phyloP scores from a whole-genome alignment of 2,329 filamentous ascomycete genomes.

The Colletotrichum gigasporum region DNA sequence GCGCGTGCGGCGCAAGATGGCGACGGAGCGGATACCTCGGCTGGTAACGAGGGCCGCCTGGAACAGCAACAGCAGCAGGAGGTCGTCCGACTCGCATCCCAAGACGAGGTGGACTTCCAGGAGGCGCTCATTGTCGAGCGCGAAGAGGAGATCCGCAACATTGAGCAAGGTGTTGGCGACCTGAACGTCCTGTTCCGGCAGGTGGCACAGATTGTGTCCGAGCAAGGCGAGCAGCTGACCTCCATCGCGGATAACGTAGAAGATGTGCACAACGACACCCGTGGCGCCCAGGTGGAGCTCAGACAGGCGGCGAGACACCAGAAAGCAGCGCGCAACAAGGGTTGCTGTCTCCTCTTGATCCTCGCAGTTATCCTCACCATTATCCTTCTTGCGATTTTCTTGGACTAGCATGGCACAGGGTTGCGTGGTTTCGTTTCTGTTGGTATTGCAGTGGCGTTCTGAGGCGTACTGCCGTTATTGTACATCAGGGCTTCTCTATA shows the following conservation, averaged over 20 bases:
- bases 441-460: slow-evolving; percentile 24
- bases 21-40: slow-evolving; percentile 39
- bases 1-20: slow-evolving; percentile 81
- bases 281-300: slow-evolving; percentile 86
- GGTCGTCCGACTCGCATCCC: slow-evolving; percentile 82
- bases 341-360: slow-evolving; percentile 90
- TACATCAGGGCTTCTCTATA: slow-evolving; percentile 22
- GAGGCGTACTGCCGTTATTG: slow-evolving; percentile 19
- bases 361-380: slow-evolving; percentile 89
- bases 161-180: slow-evolving; percentile 95
- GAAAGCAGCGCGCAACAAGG: slow-evolving; percentile 93
- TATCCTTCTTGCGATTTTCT: slow-evolving; percentile 84
- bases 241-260: slow-evolving; percentile 91
- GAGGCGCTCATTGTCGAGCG: slow-evolving; percentile 95
- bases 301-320: slow-evolving; percentile 90
- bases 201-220: slow-evolving; percentile 95
- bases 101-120: slow-evolving; percentile 97
- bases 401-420: slow-evolving; percentile 62
- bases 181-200: slow-evolving; percentile 97
- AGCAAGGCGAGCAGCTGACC: slow-evolving; percentile 90
- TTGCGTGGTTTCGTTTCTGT: background rate
- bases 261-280: slow-evolving; percentile 81
- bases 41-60: slow-evolving; percentile 42
- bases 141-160: slow-evolving; percentile 95
- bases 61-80: slow-evolving; percentile 71